Base-by-base conservation (phyloP, 345 rosid species). In the Arabidopsis arenosa region DNA sequence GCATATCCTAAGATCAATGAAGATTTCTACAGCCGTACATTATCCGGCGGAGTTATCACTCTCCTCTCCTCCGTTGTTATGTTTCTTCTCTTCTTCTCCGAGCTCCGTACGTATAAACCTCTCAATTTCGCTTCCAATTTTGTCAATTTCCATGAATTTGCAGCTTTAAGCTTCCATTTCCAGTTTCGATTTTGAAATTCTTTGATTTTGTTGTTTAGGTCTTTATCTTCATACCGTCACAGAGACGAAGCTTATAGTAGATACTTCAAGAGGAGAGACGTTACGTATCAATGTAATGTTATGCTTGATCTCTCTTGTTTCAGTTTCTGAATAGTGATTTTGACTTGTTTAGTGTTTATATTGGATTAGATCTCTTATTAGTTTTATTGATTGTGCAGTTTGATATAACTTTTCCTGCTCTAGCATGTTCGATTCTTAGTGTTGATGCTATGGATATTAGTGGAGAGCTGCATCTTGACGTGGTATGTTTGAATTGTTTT, bases 391-490 rank as follows among this genome's bases (percentile, higher is more conserved):
- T 82, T 66, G 13, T 83, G 85, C 93, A 92, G 97, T 89, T 95
- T 59, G 99, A 95, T 65, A 82, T 95, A 62, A 88, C 92, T 7
- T 95, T 95, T 79, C 97, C 97, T 69, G 96, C 93, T 61, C 82
- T 95, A 66, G 86, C 99, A 6, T 95, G 99, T 80, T 89, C 99
- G 41, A 85, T 95, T 78, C 88, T 92, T 54, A 95, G 97, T 75
- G 82, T 95, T 62, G 99, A 95, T 78, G 97, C 97, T 28, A 95
- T 95, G 93, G 99, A 95, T 81, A 88, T 89, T 81, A 92, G 99
- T 68, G 97, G 97, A 66, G 97, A 89, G 84, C 91, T 92, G 51
- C 99, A 92, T 83, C 95, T 95, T 79, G 99, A 95, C 76, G 93
- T 95, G 78, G 99, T 95, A 83, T 67, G 89, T 83, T 83, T 32